Percentiles rank a stretch among this genome's conserved stretches.
phyloP scores from a whole-genome alignment of 139 green algal species.

The Edaphochlamys debaryana region DNA sequence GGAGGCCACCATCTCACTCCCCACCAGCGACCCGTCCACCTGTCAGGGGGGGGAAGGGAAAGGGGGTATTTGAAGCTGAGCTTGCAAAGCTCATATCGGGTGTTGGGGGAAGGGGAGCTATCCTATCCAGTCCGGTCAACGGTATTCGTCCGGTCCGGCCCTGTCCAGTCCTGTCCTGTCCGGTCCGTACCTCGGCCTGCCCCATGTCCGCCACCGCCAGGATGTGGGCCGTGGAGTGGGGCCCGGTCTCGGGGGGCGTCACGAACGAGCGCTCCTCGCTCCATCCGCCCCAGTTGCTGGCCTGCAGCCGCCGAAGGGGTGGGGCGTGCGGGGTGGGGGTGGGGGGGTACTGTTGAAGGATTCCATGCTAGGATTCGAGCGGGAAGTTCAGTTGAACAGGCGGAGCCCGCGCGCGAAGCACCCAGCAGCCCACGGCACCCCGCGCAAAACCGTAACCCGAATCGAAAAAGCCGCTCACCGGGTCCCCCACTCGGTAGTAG shows the following conservation, averaged over 20 bases:
- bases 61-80: too few species aligned
- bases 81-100: too few species aligned
- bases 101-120: too few species aligned
- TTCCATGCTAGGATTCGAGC: too few species aligned
- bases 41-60: constrained; percentile 51
- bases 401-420: too few species aligned
- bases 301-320: background rate
- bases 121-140: too few species aligned
- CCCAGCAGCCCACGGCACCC: too few species aligned
- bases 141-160: too few species aligned
- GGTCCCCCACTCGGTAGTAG: constrained; percentile 75
- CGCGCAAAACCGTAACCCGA: too few species aligned
- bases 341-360: background rate
- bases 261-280: constrained; percentile 62
- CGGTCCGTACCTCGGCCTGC: constrained; percentile 48
- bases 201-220: constrained; percentile 68
- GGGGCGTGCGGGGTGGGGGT: background rate
- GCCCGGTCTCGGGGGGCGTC: constrained; percentile 47
- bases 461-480: too few species aligned
- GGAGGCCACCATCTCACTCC: constrained; percentile 46
- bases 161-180: too few species aligned
- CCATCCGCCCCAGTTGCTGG: constrained; percentile 47
- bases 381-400: too few species aligned
- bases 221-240: constrained; percentile 52
- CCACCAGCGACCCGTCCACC: constrained; percentile 58